These are phyloP conservation scores for Tolypocladium pustulatum DNA, from an alignment of 2,329 filamentous ascomycete genomes.

Conservation along the genomic window DNA sequence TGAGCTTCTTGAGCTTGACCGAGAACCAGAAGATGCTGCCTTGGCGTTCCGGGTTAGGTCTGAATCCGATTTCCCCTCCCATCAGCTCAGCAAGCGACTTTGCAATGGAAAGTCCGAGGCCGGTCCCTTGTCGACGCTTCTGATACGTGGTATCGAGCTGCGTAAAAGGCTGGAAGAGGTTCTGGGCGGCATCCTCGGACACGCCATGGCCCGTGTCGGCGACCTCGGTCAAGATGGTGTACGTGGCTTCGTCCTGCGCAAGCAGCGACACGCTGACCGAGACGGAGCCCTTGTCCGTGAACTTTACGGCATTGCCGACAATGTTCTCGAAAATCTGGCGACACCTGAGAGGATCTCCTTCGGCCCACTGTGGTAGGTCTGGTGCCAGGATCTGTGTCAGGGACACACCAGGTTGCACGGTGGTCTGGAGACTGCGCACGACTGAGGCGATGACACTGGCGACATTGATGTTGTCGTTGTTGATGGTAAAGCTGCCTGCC, in stretches of 20 bases:
- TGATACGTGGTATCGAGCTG: constrained; percentile 43
- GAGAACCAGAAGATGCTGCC: constrained; percentile 45
- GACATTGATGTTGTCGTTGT: constrained; percentile 39
- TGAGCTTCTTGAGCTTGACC: constrained; percentile 26
- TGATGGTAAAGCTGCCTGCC: constrained; percentile 48
- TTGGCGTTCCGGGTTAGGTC: constrained; percentile 29
- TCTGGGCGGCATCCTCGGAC: constrained; percentile 27
- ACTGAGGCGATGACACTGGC: constrained; percentile 34
- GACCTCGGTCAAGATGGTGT: constrained; percentile 39
- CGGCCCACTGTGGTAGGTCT: constrained; percentile 35
- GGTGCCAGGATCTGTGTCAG: constrained; percentile 32
- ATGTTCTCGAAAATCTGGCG: constrained; percentile 54
- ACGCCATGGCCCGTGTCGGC: constrained; percentile 45
- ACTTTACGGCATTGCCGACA: constrained; percentile 50
- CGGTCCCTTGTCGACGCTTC: constrained; percentile 44
- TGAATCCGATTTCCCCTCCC: constrained; percentile 34
- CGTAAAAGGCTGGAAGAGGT: constrained; percentile 45
- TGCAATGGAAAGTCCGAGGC: constrained; percentile 45
- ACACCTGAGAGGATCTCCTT: constrained; percentile 49
- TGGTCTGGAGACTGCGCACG: constrained; percentile 35
- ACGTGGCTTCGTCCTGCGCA: constrained; percentile 29
- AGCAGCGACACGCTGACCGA: constrained; percentile 29
- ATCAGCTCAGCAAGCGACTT: constrained; percentile 46
- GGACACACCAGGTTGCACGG: constrained; percentile 33
- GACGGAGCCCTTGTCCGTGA: constrained; percentile 46